Evolutionary conservation across 768 basidiomycete species (phyloP).

Genomic region (Pholiota microspora): DNA sequence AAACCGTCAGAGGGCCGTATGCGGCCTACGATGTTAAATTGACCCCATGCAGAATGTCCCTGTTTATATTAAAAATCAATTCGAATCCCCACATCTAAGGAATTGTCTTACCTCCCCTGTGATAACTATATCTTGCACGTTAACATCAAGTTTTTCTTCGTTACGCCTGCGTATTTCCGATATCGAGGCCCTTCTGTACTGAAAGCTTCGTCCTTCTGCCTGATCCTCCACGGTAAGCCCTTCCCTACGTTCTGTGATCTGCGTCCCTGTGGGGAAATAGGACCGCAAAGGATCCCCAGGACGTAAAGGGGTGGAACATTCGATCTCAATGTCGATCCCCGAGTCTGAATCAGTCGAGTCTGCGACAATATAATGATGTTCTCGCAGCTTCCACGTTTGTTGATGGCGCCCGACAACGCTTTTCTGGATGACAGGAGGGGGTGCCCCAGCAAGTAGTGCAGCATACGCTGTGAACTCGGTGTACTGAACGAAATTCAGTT

Average conservation of each 20-base stretch:
- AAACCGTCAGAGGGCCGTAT: conserved; percentile 82
- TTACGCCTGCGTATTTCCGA: conserved; percentile 8
- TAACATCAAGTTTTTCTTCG: conserved; percentile 15
- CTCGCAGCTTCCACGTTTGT: conserved; percentile 87
- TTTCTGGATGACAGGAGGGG: conserved; percentile 65
- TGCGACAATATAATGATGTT: conserved; percentile 55
- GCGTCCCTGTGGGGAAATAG: conserved; percentile 44
- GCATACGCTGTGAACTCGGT: conserved; percentile 86
- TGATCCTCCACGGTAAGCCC: conserved; percentile 50
- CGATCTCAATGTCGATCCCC: conserved; percentile 30
- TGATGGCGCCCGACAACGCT: conserved; percentile 79
- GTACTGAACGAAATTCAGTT: conserved; percentile 43
- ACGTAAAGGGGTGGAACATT: conserved; percentile 37
- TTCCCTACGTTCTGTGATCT: conserved; percentile 44
- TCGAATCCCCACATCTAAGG: neutral
- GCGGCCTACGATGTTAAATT: conserved; percentile 77
- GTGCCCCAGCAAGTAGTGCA: conserved; percentile 65
- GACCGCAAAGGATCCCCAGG: conserved; percentile 63
- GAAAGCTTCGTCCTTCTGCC: conserved; percentile 26
- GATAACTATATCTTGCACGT: conserved; percentile 61
- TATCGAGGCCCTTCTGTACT: conserved; percentile 28
- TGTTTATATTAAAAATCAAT: conserved; percentile 25
- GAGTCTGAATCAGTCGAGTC: conserved; percentile 29
- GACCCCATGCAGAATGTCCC: conserved; percentile 93
- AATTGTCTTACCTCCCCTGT: conserved; percentile 60